Evolutionary conservation across 2,329 filamentous ascomycete genomes (phyloP).

Genomic region (Aspergillus phoenicis): DNA sequence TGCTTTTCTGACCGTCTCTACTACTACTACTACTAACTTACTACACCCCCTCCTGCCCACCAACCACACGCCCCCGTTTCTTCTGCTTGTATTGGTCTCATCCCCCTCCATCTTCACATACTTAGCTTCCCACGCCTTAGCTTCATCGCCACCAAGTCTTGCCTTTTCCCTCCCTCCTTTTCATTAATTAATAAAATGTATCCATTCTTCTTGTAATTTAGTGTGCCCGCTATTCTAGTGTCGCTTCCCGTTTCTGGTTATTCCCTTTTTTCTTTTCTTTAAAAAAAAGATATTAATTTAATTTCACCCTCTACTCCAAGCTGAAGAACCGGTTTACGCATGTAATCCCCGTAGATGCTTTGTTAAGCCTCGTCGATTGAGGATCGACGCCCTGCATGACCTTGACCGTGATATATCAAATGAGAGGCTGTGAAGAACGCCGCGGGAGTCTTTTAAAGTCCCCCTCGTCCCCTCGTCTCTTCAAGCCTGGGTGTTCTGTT

Average conservation of each 20-base stretch:
- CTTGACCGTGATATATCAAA: slow-evolving; percentile 48
- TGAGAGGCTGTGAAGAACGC: slow-evolving; percentile 44
- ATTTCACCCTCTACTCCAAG: slow-evolving; percentile 11
- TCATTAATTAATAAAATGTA: slow-evolving; percentile 24
- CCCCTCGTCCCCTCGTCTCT: slow-evolving; percentile 23
- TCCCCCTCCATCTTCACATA: slow-evolving; percentile 18
- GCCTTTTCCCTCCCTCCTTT: slow-evolving; percentile 30
- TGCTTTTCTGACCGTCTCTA: slow-evolving; percentile 16
- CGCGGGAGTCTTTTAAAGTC: slow-evolving; percentile 40
- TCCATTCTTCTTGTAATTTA: slow-evolving; percentile 5
- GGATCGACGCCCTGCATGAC: slow-evolving; percentile 51
- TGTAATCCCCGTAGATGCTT: slow-evolving; percentile 31
- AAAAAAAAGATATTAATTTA: background rate
- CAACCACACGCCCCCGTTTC: slow-evolving; percentile 11
- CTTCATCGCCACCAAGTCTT: slow-evolving; percentile 22
- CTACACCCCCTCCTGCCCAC: slow-evolving; percentile 9
- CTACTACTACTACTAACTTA: background rate
- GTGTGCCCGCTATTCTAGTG: slow-evolving; percentile 7
- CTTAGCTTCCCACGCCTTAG: slow-evolving; percentile 10
- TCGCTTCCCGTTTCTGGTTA: slow-evolving; percentile 6
- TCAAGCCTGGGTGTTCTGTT: slow-evolving; percentile 14
- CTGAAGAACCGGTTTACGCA: slow-evolving; percentile 22
- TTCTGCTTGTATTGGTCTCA: background rate
- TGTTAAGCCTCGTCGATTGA: slow-evolving; percentile 42
- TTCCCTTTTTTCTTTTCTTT: background rate